These are phyloP conservation scores for Daldinia vernicosa DNA, from an alignment of 495 filamentous ascomycete species.

Conservation along the genomic window DNA sequence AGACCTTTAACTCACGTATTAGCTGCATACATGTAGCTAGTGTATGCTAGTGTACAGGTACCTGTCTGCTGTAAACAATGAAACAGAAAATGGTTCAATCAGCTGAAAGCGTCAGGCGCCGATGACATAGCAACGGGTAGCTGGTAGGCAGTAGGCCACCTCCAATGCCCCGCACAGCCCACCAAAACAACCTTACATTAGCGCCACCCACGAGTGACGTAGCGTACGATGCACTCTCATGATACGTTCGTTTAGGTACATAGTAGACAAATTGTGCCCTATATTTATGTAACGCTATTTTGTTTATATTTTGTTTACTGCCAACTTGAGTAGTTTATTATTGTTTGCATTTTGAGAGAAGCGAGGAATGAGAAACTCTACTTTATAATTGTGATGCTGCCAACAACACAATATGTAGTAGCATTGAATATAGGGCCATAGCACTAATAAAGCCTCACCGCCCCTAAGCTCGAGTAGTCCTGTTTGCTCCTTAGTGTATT, in stretches of 20 bases:
- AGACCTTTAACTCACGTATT: conserved; percentile 1
- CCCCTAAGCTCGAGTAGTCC: neutral
- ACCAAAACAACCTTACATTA: conserved; percentile 7
- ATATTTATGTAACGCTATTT: neutral
- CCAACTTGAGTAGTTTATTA: neutral
- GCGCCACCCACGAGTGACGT: neutral
- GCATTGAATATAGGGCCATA: neutral
- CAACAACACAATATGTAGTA: neutral
- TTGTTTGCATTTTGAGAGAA: neutral
- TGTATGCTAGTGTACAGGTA: no score
- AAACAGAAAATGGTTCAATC: conserved; percentile 24
- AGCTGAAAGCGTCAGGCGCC: conserved; percentile 35
- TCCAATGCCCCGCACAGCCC: neutral
- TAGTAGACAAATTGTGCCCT: neutral
- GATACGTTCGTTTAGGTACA: conserved; percentile 4
- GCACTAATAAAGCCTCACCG: neutral
- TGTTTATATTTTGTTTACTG: neutral
- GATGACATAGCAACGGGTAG: conserved; percentile 17
- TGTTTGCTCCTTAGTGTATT: neutral
- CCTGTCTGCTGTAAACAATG: conserved; percentile 1
- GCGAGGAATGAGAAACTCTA: neutral
- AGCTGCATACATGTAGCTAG: neutral
- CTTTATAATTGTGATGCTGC: neutral
- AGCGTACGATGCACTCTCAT: neutral
- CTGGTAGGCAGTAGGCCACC: neutral